Evolutionary conservation across 2,329 filamentous ascomycete species (phyloP).

Genomic region (Didymella lethalis): DNA sequence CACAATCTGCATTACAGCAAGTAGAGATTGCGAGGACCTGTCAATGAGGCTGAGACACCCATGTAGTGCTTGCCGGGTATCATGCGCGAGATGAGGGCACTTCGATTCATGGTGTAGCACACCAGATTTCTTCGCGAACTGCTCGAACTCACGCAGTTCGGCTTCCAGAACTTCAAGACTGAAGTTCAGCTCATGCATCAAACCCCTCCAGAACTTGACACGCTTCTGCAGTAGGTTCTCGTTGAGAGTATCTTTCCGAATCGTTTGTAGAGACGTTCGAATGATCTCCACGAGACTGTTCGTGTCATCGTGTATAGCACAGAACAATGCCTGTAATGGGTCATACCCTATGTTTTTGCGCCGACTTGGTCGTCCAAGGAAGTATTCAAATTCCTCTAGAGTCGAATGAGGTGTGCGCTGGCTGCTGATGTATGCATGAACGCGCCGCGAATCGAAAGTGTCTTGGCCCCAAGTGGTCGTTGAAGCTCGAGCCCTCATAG

Average conservation of each 20-base stretch:
- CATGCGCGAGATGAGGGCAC: not conserved
- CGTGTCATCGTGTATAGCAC: slow-evolving; percentile 1
- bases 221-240: slow-evolving; percentile 29
- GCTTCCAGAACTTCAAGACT: slow-evolving; percentile 19
- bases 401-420: slow-evolving; percentile 1
- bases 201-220: slow-evolving; percentile 27
- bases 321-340: not conserved
- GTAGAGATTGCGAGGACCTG: slow-evolving; percentile 40
- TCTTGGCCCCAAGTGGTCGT: not conserved
- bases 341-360: not conserved
- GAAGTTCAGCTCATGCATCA: slow-evolving; percentile 22
- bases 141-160: not conserved
- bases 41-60: slow-evolving; percentile 24
- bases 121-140: not conserved
- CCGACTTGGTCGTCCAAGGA: not conserved
- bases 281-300: slow-evolving; percentile 22
- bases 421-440: slow-evolving; percentile 1
- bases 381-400: slow-evolving; percentile 4
- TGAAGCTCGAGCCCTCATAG: no score
- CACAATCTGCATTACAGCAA: slow-evolving; percentile 47
- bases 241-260: slow-evolving; percentile 28
- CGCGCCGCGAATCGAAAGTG: not conserved
- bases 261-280: slow-evolving; percentile 21
- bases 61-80: not conserved
- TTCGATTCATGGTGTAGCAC: no score